A percentile compares a stretch with the other conserved stretches of the same genome.
Conservation (phyloP, 2,329 filamentous ascomycete genomes). For the Myrmaecium sp. region DNA sequence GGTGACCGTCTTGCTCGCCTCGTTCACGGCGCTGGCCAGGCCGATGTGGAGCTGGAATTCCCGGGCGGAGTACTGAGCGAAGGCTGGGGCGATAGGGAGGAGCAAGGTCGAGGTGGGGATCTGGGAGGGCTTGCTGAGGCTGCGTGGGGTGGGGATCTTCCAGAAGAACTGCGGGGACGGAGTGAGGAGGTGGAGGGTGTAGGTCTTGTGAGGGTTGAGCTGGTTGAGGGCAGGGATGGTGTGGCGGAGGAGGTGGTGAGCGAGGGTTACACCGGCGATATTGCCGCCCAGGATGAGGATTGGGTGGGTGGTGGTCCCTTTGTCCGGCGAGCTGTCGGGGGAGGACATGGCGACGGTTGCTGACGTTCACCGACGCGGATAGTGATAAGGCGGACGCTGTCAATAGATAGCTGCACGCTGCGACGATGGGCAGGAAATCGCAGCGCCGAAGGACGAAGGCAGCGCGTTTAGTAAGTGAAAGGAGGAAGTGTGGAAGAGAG, state of each 20-base stretch:
- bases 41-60: conserved; percentile 15
- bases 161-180: conserved; percentile 21
- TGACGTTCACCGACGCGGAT: too few relatives aligned
- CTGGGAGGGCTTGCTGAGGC: conserved; percentile 12
- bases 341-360: too few relatives aligned
- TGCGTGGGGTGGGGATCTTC: conserved; percentile 21
- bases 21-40: conserved; percentile 13
- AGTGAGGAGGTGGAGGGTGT: conserved; percentile 17
- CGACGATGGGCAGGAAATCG: too few relatives aligned
- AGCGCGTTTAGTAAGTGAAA: too few relatives aligned
- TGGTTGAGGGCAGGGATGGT: conserved; percentile 12
- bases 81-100: conserved; percentile 15
- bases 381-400: too few relatives aligned
- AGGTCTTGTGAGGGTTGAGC: conserved; percentile 7
- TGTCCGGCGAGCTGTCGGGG: too few relatives aligned
- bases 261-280: conserved; percentile 18
- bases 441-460: too few relatives aligned
- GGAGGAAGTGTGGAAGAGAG: too few relatives aligned
- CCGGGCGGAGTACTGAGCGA: conserved; percentile 16
- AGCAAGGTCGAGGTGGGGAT: conserved; percentile 16
- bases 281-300: conserved; percentile 21
- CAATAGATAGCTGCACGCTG: too few relatives aligned
- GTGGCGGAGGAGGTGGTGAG: conserved; percentile 17
- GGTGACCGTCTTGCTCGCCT: conserved; percentile 6
- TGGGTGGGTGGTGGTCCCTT: conserved; percentile 12